A percentile compares a stretch with the other conserved stretches of the same genome.
Evolutionary conservation across 2,329 filamentous ascomycete species (phyloP).

Genomic region (Leptodontidium sp.): DNA sequence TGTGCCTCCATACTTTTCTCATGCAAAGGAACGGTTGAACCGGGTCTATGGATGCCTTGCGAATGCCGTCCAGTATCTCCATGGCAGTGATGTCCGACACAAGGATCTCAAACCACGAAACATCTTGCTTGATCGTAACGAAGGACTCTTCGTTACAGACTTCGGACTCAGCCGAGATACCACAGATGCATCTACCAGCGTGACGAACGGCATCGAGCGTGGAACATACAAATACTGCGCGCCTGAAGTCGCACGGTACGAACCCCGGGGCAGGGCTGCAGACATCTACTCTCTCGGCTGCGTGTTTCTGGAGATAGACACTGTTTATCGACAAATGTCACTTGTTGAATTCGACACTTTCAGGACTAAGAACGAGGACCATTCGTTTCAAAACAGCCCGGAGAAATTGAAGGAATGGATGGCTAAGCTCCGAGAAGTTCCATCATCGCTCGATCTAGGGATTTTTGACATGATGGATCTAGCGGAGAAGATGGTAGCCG

Average conservation of each 20-base stretch:
- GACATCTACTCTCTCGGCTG: slow-evolving; percentile 20
- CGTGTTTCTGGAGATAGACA: slow-evolving; percentile 21
- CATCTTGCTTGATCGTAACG: slow-evolving; percentile 2
- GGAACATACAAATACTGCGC: slow-evolving; percentile 21
- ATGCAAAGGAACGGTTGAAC: not conserved
- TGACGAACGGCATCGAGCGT: not conserved
- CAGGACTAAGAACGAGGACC: slow-evolving; percentile 6
- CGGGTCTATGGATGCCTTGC: slow-evolving; percentile 7
- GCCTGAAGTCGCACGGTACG: slow-evolving; percentile 13
- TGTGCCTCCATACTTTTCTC: not conserved
- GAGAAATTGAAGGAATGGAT: slow-evolving; percentile 16
- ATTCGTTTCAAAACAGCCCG: slow-evolving; percentile 7
- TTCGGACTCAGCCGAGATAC: slow-evolving; percentile 18
- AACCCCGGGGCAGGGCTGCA: slow-evolving; percentile 9
- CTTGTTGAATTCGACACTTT: slow-evolving; percentile 17
- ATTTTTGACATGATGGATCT: slow-evolving; percentile 11
- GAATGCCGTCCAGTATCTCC: slow-evolving; percentile 9
- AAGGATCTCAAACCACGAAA: slow-evolving; percentile 15
- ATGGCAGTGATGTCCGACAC: slow-evolving; percentile 9
- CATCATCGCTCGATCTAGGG: not conserved
- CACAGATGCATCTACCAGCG: not conserved
- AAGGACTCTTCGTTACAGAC: slow-evolving; percentile 4
- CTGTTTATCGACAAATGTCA: not conserved
- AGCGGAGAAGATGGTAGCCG: too few relatives aligned
- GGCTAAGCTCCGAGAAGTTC: not conserved